Evolutionary conservation across 805 yeast genomes (phyloP).

Genomic region (Ogataea methanolica): DNA sequence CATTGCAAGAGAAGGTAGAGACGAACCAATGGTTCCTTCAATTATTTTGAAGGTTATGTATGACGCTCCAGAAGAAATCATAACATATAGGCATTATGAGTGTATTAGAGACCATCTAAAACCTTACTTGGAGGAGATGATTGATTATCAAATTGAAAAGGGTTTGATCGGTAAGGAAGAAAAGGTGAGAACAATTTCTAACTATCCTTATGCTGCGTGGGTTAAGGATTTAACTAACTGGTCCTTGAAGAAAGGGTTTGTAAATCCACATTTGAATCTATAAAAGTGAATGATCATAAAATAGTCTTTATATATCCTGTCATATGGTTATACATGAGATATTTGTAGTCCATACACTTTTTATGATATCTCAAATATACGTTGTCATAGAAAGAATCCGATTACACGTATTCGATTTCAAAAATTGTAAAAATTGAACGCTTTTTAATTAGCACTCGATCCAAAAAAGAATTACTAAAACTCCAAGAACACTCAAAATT

Average conservation of each 20-base stretch:
- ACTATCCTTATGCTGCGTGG: slow-evolving; percentile 23
- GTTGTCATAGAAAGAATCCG: too few relatives aligned
- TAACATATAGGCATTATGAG: slow-evolving; percentile 42
- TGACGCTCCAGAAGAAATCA: slow-evolving; percentile 42
- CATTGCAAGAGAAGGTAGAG: slow-evolving; percentile 36
- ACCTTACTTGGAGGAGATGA: slow-evolving; percentile 35
- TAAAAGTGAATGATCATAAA: too few relatives aligned
- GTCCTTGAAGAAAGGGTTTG: slow-evolving; percentile 6
- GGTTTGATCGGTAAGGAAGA: slow-evolving; percentile 34
- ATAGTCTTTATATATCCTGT: too few relatives aligned
- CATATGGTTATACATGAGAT: too few relatives aligned
- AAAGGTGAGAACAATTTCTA: slow-evolving; percentile 13
- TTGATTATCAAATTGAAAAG: slow-evolving; percentile 35
- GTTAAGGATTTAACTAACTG: slow-evolving; percentile 5
- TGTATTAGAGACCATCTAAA: slow-evolving; percentile 38
- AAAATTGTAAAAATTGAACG: too few relatives aligned
- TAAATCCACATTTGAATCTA: background rate
- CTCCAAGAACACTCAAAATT: too few relatives aligned
- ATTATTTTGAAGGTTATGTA: slow-evolving; percentile 37
- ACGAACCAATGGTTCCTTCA: slow-evolving; percentile 45
- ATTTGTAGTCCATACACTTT: too few relatives aligned
- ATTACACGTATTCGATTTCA: too few relatives aligned
- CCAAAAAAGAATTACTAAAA: too few relatives aligned
- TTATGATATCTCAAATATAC: too few relatives aligned
- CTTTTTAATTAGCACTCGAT: too few relatives aligned